These are phyloP conservation scores for Boechera retrofracta DNA, from an alignment of 345 rosid species.

Conservation along the genomic window DNA sequence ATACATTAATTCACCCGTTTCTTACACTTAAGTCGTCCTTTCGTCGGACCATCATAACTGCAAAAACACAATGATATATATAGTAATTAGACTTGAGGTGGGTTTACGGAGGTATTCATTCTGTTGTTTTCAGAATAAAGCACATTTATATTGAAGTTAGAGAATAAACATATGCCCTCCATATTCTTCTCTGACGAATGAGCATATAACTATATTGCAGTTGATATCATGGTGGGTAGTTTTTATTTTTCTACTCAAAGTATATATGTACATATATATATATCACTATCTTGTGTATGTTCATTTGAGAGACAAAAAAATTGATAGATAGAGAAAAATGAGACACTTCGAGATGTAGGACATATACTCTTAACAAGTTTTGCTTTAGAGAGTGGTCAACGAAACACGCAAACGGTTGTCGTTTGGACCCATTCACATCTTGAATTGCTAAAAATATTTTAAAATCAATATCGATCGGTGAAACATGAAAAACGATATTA, in stretches of 20 bases:
- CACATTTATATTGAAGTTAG: constrained; percentile 1
- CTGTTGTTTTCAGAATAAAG: constrained; percentile 18
- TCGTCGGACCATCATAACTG: not conserved
- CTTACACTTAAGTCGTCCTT: not conserved
- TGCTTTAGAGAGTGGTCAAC: constrained; percentile 37
- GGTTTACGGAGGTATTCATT: not conserved
- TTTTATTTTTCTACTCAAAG: constrained; percentile 27
- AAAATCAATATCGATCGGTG: not conserved
- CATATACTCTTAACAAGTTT: constrained; percentile 29
- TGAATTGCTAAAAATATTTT: not conserved
- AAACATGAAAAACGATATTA: not conserved
- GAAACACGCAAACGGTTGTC: constrained; percentile 33
- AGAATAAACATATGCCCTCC: constrained; percentile 1
- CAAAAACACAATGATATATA: not conserved
- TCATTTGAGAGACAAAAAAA: constrained; percentile 23
- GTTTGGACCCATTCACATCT: constrained; percentile 17
- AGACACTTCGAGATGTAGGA: constrained; percentile 33
- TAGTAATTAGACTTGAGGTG: not conserved
- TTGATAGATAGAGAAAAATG: constrained; percentile 4
- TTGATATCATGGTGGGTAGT: constrained; percentile 17
- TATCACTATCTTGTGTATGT: constrained; percentile 23
- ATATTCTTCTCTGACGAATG: not conserved
- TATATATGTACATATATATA: not conserved
- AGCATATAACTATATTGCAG: constrained; percentile 21
- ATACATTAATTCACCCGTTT: not conserved